Base-by-base conservation (phyloP, 31 red algal genomes). In the Bonnemaisonia californica region DNA sequence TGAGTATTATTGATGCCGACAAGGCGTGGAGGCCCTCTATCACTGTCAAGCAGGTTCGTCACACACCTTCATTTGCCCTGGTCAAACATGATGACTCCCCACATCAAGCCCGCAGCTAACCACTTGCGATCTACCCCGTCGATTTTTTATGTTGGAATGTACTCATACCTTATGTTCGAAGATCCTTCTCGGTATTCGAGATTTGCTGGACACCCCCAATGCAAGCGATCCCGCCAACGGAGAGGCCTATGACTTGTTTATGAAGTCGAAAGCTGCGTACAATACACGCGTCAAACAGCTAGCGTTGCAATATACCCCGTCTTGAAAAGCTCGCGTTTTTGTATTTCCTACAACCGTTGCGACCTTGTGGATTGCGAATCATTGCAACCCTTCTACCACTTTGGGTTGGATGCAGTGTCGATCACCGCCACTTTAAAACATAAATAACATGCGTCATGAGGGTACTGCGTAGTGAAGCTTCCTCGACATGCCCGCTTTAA, bases 1-100 rank as follows among this genome's bases (percentile, higher is more conserved):
- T 98, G n/a, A 88, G 81, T 65, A 91, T 98, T 41, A 90, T 98
- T 64, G 91, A 98, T 76, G 88, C 92, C 57, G 81, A 91, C 38
- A 98, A 98, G 74, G 91, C 85, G 22, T 98, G 95, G 95, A 76
- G 89, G 28, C 95, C 95, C 22, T 87, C 87, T 1, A 92, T 98
- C 28, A 94, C 95, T 1, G 92, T 98, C 51, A 98, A 98, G 62
- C 85, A 91, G 79, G 91, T 93, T 81, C 32, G 71, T 37, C 62
- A 24, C 56, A 22, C 27, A 3, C 31, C 34, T 47, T 23, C 36
- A 30, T 18, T 13, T 38, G 19, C 21, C 48, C 34, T 4, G 45
- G 38, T 24, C 2, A 23, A 70, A 69, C 3, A 12, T 19, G 4
- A 13, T 81, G 42, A 38, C 1, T 48, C 7, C 41, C 41, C 32